Evolutionary conservation across 75 land plant genomes (phyloP).

Genomic region (Pinus albicaulis): DNA sequence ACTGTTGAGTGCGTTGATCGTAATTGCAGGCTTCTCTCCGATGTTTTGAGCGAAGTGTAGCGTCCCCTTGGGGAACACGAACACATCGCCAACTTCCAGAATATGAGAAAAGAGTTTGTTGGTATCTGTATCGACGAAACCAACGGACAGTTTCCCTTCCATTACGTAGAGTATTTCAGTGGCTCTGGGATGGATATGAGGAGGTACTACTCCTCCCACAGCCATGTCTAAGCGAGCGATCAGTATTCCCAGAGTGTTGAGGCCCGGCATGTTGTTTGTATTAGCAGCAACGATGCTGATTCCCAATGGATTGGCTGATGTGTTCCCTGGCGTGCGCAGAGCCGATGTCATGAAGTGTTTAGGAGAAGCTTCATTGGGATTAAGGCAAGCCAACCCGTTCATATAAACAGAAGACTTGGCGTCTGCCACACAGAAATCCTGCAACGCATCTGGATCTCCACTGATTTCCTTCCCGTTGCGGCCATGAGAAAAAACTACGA

Average conservation of each 20-base stretch:
- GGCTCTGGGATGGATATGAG: conserved; percentile 45
- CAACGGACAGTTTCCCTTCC: conserved; percentile 15
- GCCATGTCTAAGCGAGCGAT: conserved; percentile 25
- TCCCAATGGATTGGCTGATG: not conserved
- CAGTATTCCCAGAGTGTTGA: conserved; percentile 35
- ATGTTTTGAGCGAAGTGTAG: conserved; percentile 29
- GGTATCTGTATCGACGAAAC: conserved; percentile 18
- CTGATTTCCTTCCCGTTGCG: too few species aligned
- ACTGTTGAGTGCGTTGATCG: not conserved
- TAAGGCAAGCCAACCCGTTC: conserved; percentile 14
- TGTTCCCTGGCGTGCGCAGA: not conserved
- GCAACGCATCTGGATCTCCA: conserved; percentile 18
- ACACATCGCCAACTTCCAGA: conserved; percentile 31
- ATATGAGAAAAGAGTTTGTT: conserved; percentile 18
- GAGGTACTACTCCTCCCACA: conserved; percentile 24
- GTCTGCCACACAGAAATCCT: conserved; percentile 32
- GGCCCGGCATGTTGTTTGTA: conserved; percentile 7
- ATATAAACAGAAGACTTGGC: not conserved
- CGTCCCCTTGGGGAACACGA: conserved; percentile 35
- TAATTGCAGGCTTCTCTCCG: not conserved
- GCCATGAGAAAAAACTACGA: too few species aligned
- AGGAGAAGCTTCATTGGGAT: not conserved
- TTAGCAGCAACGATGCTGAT: not conserved
- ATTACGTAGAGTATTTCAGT: conserved; percentile 26
- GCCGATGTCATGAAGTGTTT: conserved; percentile 10